phyloP scores from a whole-genome alignment of 1,284 basidiomycete genomes.

The Takashimella koratensis region DNA sequence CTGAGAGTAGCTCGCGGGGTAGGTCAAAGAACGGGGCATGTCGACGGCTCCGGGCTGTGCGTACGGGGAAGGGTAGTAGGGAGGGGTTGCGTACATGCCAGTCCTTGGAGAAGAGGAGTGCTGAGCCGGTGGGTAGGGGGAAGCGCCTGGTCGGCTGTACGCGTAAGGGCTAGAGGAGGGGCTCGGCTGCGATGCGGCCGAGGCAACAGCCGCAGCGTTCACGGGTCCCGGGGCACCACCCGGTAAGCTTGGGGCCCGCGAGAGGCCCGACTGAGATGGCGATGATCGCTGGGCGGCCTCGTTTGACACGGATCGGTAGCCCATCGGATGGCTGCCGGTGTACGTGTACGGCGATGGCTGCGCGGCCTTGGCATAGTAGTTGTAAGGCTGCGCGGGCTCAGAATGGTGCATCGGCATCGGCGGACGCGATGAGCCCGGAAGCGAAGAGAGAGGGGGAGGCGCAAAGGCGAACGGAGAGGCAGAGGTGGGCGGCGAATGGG shows the following conservation, averaged over 20 bases:
- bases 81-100: too few species aligned
- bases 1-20: conserved; percentile 30
- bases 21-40: conserved; percentile 44
- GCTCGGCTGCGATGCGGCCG: conserved; percentile 8
- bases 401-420: conserved; percentile 28
- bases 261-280: conserved; percentile 16
- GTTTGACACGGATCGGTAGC: conserved; percentile 36
- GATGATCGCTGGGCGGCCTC: conserved; percentile 27
- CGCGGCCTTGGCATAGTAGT: conserved; percentile 12
- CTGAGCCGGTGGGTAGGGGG: conserved; percentile 10
- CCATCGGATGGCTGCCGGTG: conserved; percentile 32
- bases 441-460: conserved; percentile 36
- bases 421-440: conserved; percentile 22
- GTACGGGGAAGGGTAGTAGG: conserved; percentile 22
- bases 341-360: conserved; percentile 11
- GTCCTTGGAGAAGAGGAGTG: conserved; percentile 14
- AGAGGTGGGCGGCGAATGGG: conserved; percentile 27
- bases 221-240: too few species aligned
- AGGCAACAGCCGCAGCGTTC: too few species aligned
- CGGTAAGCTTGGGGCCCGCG: conserved; percentile 18
- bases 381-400: conserved; percentile 29
- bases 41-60: conserved; percentile 25
- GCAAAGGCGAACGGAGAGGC: conserved; percentile 44
- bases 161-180: conserved; percentile 17
- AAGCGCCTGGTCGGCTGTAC: conserved; percentile 12